phyloP scores from a whole-genome alignment of 208 protist species.

The Crithidia expoeki region DNA sequence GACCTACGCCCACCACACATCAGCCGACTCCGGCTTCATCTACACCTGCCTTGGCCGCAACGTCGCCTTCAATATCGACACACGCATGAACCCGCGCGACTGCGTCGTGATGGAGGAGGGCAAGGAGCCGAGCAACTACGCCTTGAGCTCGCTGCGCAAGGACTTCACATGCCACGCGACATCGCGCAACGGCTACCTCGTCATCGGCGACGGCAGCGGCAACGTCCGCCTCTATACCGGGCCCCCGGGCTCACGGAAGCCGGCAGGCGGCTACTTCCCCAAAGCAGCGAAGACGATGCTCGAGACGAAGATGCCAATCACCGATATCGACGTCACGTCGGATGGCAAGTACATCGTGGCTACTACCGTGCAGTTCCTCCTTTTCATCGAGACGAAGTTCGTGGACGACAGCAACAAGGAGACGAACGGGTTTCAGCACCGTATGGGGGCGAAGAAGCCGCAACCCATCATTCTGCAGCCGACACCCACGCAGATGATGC shows the following conservation, averaged over 20 bases:
- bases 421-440: constrained; percentile 45
- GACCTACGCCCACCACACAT: constrained; percentile 52
- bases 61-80: constrained; percentile 72
- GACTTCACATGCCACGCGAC: constrained; percentile 70
- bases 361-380: constrained; percentile 38
- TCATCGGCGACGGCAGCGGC: constrained; percentile 55
- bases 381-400: constrained; percentile 61
- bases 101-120: constrained; percentile 52
- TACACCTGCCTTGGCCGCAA: constrained; percentile 59
- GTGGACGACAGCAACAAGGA: constrained; percentile 30
- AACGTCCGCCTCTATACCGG: constrained; percentile 70
- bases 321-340: constrained; percentile 58
- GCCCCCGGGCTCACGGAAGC: constrained; percentile 52
- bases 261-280: constrained; percentile 44
- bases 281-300: constrained; percentile 70
- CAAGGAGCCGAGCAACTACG: constrained; percentile 45
- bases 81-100: constrained; percentile 54
- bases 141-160: constrained; percentile 27
- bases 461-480: constrained; percentile 50
- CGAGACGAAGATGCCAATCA: constrained; percentile 54
- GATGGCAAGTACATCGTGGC: constrained; percentile 68
- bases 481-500: constrained; percentile 38
- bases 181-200: constrained; percentile 54
- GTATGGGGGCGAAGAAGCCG: constrained; percentile 67
- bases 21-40: constrained; percentile 36